Base-by-base conservation (phyloP, 2,329 filamentous ascomycete species). In the Polytolypa hystricis region DNA sequence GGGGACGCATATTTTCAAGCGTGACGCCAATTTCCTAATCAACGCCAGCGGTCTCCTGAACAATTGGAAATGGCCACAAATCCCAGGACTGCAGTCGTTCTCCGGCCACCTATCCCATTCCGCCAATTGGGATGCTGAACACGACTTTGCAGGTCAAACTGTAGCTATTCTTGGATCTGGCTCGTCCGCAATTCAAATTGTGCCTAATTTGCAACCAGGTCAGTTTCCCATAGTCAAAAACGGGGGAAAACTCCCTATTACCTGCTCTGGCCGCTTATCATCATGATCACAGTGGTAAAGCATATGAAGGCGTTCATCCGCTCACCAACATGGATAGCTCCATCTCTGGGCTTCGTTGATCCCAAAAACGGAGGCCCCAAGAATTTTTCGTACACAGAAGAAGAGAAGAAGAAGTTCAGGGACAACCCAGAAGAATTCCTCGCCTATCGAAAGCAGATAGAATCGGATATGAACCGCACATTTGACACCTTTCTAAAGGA, bases 31-130 rank as follows among this genome's bases (percentile, higher is more conserved):
- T 20, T 9, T 32, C 4, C 17, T 32, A 11, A 32, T 32, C 19
- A 17, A 16, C 12, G 30, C 7, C 15, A 7, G 9, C 9, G 30
- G 30, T 9, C 7, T 32, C 1, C 30, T 32, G 41, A 34, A 17
- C 37, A 37, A 43, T 6, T 40, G 47, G 47, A 49, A 51, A 35
- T 60, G 55, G 56, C 57, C 58, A 4, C 33, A 39, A 1, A 57
- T 60, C n/a, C 39, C 42, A 12, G 57, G 57, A 4, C 37, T 60
- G 9, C 27, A 54, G 14, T 45, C 46, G 7, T 61, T 57, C 43
- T 37, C 52, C 38, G 58, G 59, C 16, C 44, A 47, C 17, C 43
- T 60, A 29, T 40, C 47, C 33, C 54, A 55, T 37, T 47, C 48
- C 14, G 50, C 49, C 4, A 44, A 42, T 4, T 61, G 53, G 48